These are phyloP conservation scores for Stemphylium lycopersici DNA, from an alignment of 2,329 filamentous ascomycete genomes.

Conservation along the genomic window DNA sequence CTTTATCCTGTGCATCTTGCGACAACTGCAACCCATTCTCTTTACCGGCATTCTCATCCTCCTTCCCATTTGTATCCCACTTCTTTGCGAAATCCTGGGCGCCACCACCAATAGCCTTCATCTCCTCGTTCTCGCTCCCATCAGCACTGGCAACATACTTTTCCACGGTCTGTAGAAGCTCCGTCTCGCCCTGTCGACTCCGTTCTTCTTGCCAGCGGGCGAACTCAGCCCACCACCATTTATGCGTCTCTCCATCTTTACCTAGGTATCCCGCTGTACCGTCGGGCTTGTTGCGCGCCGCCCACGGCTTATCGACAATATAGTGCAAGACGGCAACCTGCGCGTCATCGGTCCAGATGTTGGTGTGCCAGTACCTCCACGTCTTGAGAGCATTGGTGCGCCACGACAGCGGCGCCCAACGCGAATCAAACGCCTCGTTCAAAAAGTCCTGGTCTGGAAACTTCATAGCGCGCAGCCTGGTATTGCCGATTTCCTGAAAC, in stretches of 20 bases:
- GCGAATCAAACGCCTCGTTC: constrained; percentile 54
- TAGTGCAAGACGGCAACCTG: constrained; percentile 59
- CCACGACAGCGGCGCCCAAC: constrained; percentile 56
- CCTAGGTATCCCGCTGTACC: constrained; percentile 57
- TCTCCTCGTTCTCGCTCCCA: constrained; percentile 32
- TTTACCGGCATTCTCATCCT: not conserved
- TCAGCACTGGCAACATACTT: constrained; percentile 32
- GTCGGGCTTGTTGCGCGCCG: constrained; percentile 46
- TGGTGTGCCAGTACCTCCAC: constrained; percentile 59
- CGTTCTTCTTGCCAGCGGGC: constrained; percentile 49
- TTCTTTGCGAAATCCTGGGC: constrained; percentile 43
- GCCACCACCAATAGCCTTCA: constrained; percentile 40
- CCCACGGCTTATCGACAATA: constrained; percentile 64
- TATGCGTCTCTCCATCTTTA: constrained; percentile 58
- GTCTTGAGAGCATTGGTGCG: constrained; percentile 62
- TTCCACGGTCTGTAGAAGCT: constrained; percentile 25
- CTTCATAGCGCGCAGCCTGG: constrained; percentile 51
- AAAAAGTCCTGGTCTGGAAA: constrained; percentile 63
- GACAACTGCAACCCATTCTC: not conserved
- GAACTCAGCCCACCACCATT: constrained; percentile 60
- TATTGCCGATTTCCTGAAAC: constrained; percentile 47
- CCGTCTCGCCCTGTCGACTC: constrained; percentile 21
- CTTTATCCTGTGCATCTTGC: constrained; percentile 5
- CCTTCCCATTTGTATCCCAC: constrained; percentile 14
- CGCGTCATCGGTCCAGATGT: constrained; percentile 57